These are phyloP conservation scores for Cystobasidium onofrii DNA, from an alignment of 768 basidiomycete species.

Conservation along the genomic window DNA sequence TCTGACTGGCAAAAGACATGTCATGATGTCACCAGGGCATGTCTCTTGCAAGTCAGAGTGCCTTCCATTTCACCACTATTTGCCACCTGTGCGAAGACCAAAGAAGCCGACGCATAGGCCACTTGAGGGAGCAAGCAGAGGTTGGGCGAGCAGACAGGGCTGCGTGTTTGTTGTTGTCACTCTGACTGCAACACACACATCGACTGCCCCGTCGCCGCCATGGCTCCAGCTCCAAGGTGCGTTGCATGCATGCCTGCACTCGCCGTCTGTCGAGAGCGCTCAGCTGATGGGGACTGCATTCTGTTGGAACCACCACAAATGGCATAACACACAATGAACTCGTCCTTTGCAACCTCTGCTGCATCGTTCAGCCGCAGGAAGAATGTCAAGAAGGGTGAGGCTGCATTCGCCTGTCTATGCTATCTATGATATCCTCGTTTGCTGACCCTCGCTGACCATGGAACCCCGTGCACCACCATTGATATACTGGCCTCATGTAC, in stretches of 20 bases:
- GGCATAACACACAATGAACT: neutral
- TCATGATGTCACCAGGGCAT: too few relatives aligned
- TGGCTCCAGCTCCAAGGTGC: constrained; percentile 21
- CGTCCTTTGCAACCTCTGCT: neutral
- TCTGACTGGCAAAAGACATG: too few relatives aligned
- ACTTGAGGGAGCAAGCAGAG: neutral
- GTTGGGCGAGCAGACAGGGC: neutral
- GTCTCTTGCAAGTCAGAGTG: neutral
- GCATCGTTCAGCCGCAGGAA: constrained; percentile 24
- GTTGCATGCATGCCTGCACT: too few relatives aligned
- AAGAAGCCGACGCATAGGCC: neutral
- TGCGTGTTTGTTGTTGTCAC: neutral
- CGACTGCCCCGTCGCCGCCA: neutral
- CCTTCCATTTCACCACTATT: neutral
- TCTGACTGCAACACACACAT: neutral
- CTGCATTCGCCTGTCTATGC: neutral
- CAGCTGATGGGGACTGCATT: too few relatives aligned
- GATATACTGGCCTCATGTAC: neutral
- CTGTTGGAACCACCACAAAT: neutral
- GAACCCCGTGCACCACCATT: neutral
- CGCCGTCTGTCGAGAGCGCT: too few relatives aligned
- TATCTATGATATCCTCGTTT: neutral
- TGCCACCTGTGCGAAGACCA: neutral
- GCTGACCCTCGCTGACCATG: constrained; percentile 5
- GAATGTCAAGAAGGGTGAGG: constrained; percentile 34